These are phyloP conservation scores for Scutellaria baicalensis DNA, from an alignment of 257 asterid genomes.

Conservation along the genomic window DNA sequence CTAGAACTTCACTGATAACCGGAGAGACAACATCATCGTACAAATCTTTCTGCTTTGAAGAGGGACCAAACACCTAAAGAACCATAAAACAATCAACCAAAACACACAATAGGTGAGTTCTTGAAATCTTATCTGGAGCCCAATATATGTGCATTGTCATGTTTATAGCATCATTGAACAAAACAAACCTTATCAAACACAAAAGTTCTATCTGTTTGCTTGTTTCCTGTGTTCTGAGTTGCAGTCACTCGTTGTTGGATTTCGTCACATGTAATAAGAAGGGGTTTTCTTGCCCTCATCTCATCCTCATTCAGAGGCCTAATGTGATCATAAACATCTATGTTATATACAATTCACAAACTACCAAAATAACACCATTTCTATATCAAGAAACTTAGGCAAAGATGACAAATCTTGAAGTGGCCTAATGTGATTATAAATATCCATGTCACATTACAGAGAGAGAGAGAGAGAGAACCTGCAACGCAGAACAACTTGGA, in stretches of 20 bases:
- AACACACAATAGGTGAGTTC: not conserved
- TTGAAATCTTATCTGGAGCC: not conserved
- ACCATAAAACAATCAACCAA: not conserved
- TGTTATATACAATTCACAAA: not conserved
- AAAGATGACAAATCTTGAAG: not conserved
- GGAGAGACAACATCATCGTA: constrained; percentile 49
- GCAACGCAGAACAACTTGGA: constrained; percentile 46
- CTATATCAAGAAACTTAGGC: not conserved
- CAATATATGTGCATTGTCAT: not conserved
- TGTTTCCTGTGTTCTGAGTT: constrained; percentile 20
- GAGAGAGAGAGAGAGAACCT: constrained; percentile 14
- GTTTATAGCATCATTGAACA: not conserved
- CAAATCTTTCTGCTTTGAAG: constrained; percentile 34
- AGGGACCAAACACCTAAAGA: constrained; percentile 49
- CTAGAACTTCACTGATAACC: constrained; percentile 37
- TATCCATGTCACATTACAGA: not conserved
- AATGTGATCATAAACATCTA: constrained; percentile 8
- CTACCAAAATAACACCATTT: not conserved
- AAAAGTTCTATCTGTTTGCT: constrained; percentile 27
- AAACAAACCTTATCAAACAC: constrained; percentile 45
- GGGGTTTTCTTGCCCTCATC: constrained; percentile 18
- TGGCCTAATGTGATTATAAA: not conserved
- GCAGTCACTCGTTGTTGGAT: constrained; percentile 29
- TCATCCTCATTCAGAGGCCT: constrained; percentile 50
- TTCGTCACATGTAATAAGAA: constrained; percentile 40